These are phyloP conservation scores for Nicotiana otophora DNA, from an alignment of 257 asterid genomes.

Conservation along the genomic window DNA sequence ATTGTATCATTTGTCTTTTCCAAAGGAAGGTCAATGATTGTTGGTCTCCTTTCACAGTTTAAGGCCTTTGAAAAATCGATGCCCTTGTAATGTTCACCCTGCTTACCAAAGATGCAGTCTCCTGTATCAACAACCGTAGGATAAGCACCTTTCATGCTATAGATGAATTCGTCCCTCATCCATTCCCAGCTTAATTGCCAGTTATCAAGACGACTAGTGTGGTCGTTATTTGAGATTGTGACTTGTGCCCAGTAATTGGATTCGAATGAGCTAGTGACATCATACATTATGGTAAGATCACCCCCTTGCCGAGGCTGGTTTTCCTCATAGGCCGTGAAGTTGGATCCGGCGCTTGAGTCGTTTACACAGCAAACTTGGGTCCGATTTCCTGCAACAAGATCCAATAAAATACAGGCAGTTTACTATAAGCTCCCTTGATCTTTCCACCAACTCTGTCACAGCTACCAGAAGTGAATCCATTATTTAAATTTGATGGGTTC, in stretches of 20 bases:
- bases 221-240: conserved; percentile 51
- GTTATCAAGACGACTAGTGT: conserved; percentile 40
- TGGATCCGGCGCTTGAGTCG: conserved; percentile 24
- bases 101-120: conserved; percentile 52
- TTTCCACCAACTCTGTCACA: not conserved
- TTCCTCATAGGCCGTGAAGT: conserved; percentile 5
- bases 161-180: conserved; percentile 64
- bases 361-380: conserved; percentile 43
- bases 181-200: conserved; percentile 70
- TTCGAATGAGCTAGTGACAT: conserved; percentile 38
- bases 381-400: conserved; percentile 27
- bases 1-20: conserved; percentile 43
- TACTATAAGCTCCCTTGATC: not conserved
- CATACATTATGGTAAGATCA: conserved; percentile 56
- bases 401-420: not conserved
- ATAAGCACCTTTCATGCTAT: conserved; percentile 55
- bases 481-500: too few species aligned
- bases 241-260: conserved; percentile 51
- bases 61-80: conserved; percentile 48
- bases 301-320: conserved; percentile 39
- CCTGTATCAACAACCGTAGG: conserved; percentile 40
- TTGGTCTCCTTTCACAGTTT: conserved; percentile 47
- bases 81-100: conserved; percentile 28
- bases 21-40: conserved; percentile 57
- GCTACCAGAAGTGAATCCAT: not conserved